Evolutionary conservation across 2,329 filamentous ascomycete species (phyloP), one percentile per base, ranked within the genome.

Genomic region (Penicillium sp.): DNA sequence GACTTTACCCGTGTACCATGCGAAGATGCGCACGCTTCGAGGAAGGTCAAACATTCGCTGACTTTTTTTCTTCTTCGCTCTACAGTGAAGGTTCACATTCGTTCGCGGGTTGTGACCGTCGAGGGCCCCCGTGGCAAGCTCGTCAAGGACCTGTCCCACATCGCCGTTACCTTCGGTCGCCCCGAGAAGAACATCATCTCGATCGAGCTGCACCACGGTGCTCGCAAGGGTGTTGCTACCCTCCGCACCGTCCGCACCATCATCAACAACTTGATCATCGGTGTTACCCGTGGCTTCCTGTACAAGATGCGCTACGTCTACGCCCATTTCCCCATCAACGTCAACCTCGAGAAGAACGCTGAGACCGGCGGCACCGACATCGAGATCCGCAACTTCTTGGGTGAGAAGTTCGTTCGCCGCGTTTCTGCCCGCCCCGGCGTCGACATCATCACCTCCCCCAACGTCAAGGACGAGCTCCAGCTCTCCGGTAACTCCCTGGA

Each of bases 291-390:
- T 82, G 93, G 93, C 66, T 98, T 86, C 88, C 94, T 94, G 82
- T 98, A 98, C 87, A 98, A 98, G 88, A 97, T 98, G 91, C 89
- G 94, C 71, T 98, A 98, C 81, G 93, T 98, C 77, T 98, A 98
- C 76, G 93, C 93, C 74, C 93, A 98, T 86, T 98, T 98, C 74
- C 93, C 93, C 78, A 98, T 98, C 89, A 98, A 98, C 84, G 91
- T 98, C 80, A 97, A 96, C 83, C 77, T 98, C 65, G 90, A 95
- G 69, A 90, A 96, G 86, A 91, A 91, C 83, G 74, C 76, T 70
- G 93, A 97, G 80, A 93, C 88, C 58, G 90, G 85, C 64, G 77
- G 85, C 66, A 86, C 71, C 73, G 87, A 95, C 77, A 88, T 98
- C 71, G 93, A 98, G 85, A 97, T 98, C 81, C 86, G 93, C 76